Evolutionary conservation across 1,284 basidiomycete genomes (phyloP).

Genomic region (Hypsizygus ulmarius): DNA sequence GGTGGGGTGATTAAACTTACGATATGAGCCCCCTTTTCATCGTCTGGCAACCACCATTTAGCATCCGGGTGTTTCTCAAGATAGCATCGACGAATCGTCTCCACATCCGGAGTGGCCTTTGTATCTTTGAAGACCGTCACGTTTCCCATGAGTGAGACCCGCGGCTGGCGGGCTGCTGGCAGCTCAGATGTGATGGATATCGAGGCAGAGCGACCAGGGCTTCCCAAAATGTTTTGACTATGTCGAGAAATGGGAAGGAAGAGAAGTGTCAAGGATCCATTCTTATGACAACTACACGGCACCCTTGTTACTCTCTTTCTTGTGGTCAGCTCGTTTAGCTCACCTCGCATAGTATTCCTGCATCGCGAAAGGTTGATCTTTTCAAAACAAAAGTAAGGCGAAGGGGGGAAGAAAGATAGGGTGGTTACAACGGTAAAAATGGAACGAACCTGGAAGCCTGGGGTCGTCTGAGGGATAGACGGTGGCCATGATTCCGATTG

Average conservation of each 20-base stretch:
- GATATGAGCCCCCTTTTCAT: conserved; percentile 43
- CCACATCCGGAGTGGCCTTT: conserved; percentile 31
- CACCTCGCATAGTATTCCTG: conserved; percentile 59
- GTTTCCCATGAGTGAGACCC: conserved; percentile 58
- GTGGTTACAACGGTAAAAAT: not conserved
- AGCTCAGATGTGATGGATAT: conserved; percentile 49
- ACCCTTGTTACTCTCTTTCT: not conserved
- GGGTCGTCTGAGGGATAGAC: conserved; percentile 43
- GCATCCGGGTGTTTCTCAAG: conserved; percentile 49
- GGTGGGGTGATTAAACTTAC: conserved; percentile 27
- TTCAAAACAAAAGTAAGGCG: not conserved
- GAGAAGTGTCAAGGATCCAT: conserved; percentile 60
- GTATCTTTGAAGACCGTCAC: conserved; percentile 41
- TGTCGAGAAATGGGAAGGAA: conserved; percentile 64
- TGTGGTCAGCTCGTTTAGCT: conserved; percentile 1
- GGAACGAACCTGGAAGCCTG: conserved; percentile 36
- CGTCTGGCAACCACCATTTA: conserved; percentile 48
- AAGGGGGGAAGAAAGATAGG: not conserved
- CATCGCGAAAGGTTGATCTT: conserved; percentile 57
- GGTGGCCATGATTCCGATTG: conserved; percentile 51
- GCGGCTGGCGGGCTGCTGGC: conserved; percentile 41
- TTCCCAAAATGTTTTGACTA: conserved; percentile 52
- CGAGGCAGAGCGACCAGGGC: conserved; percentile 44
- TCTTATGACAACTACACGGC: conserved; percentile 49
- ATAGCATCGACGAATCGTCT: conserved; percentile 42